These are phyloP conservation scores for Beauveria brongniartii DNA, from an alignment of 2,329 filamentous ascomycete species.

Conservation along the genomic window DNA sequence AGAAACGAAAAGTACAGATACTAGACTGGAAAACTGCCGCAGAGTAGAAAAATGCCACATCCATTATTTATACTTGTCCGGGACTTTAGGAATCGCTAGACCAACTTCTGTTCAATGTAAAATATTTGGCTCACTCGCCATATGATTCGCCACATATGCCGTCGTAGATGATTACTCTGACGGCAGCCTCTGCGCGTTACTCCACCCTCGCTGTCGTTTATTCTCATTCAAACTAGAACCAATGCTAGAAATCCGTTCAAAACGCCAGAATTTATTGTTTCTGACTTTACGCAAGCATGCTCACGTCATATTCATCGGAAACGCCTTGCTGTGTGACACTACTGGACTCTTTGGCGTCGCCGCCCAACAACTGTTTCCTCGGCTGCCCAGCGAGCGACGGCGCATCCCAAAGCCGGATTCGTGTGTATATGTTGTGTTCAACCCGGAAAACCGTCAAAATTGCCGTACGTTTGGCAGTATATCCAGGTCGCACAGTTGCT, in stretches of 20 bases:
- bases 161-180: background rate
- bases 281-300: too few relatives aligned
- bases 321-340: too few relatives aligned
- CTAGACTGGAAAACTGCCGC: too few relatives aligned
- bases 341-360: slow-evolving; percentile 7
- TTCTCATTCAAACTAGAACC: background rate
- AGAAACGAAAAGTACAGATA: background rate
- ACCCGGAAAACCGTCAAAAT: slow-evolving; percentile 14
- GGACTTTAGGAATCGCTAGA: too few relatives aligned
- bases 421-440: slow-evolving; percentile 23
- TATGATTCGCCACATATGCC: background rate
- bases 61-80: background rate
- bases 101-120: background rate
- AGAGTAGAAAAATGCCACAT: too few relatives aligned
- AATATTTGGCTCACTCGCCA: background rate
- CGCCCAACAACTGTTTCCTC: slow-evolving; percentile 17
- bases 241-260: too few relatives aligned
- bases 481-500: background rate
- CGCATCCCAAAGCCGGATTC: slow-evolving; percentile 18
- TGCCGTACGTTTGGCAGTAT: slow-evolving; percentile 14
- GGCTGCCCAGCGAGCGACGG: slow-evolving; percentile 17
- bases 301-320: too few relatives aligned
- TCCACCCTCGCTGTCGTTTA: background rate
- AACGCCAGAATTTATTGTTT: too few relatives aligned
- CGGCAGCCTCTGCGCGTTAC: too few relatives aligned